Base-by-base conservation (phyloP, 192 early-diverging fungal species). In the Chytriomyces hyalinus region DNA sequence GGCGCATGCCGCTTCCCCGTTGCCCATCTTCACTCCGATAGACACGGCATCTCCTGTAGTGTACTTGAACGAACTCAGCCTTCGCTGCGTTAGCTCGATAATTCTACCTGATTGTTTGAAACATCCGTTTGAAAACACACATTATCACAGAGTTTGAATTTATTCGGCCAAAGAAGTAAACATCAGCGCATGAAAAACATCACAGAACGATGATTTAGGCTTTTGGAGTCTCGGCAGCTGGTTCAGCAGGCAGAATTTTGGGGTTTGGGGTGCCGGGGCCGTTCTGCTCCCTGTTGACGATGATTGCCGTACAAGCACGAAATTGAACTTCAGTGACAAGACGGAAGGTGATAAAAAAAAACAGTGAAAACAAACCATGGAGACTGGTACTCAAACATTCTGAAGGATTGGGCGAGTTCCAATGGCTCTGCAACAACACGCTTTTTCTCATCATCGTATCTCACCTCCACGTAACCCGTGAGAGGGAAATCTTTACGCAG, bases 391-490 rank as follows among this genome's bases (percentile, higher is more conserved):
- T 99, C 97, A 87, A 96, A 98, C 86, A 94, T 93, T 73, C 97
- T 88, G 89, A 98, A 96, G 28, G 94, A 92, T 87, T 99, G 97
- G 1, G 96, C 90, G 67, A 99, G 86, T 83, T 99, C 96, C 63
- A 99, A 87, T 26, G 96, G 96, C 79, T 99, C 97, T 44, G 94
- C 90, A 53, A 99, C 92, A 15, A 99, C 96, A 53, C 97, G 87
- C 90, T 99, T 99, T 88, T 94, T 94, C 81, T 96, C 94, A 71
- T 99, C 97, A 81, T 99, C 97, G 81, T 98, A 99, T 66, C 97
- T 87, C 47, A 98, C 95, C 86, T 98, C 97, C 8, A 98, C 96
- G 80, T 98, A 99, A n/a, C 97, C 96, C 48, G 94, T 96, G 53
- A 99, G 87, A 61, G 97, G 97, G 87, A 99, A 99, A 77, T 99